Evolutionary conservation across 2,329 filamentous ascomycete species (phyloP).

Genomic region (Ambrosiella xylebori): DNA sequence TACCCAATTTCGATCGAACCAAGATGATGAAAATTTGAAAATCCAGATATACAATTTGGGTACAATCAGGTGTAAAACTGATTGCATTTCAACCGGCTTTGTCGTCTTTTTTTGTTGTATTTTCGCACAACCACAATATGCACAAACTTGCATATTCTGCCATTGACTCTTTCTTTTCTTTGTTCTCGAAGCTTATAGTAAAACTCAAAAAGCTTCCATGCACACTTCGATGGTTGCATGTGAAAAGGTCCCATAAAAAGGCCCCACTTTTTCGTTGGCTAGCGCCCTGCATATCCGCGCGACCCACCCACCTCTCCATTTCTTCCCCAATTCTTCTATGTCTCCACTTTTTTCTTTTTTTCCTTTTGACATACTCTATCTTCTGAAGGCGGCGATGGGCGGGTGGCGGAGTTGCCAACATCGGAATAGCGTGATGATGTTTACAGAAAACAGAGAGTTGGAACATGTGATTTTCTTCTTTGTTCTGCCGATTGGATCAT

Average conservation of each 20-base stretch:
- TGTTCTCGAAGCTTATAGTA: neutral
- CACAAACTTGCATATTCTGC: too few relatives aligned
- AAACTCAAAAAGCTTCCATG: neutral
- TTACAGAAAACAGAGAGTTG: neutral
- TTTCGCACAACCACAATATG: too few relatives aligned
- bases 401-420: neutral
- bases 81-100: too few relatives aligned
- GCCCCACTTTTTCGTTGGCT: neutral
- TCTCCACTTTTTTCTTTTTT: neutral
- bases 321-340: neutral
- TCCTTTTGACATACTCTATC: too few relatives aligned
- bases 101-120: too few relatives aligned
- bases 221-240: neutral
- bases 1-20: too few relatives aligned
- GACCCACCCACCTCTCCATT: too few relatives aligned
- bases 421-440: neutral
- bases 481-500: neutral
- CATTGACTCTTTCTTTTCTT: neutral
- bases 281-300: neutral
- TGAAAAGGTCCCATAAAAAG: neutral
- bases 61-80: too few relatives aligned
- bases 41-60: too few relatives aligned
- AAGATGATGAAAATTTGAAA: too few relatives aligned
- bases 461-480: neutral
- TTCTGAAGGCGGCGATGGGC: neutral